Percentiles rank a stretch among this genome's conserved stretches.
Evolutionary conservation across 352 stramenopile genomes (phyloP).

Genomic region (Pythium brassicae): DNA sequence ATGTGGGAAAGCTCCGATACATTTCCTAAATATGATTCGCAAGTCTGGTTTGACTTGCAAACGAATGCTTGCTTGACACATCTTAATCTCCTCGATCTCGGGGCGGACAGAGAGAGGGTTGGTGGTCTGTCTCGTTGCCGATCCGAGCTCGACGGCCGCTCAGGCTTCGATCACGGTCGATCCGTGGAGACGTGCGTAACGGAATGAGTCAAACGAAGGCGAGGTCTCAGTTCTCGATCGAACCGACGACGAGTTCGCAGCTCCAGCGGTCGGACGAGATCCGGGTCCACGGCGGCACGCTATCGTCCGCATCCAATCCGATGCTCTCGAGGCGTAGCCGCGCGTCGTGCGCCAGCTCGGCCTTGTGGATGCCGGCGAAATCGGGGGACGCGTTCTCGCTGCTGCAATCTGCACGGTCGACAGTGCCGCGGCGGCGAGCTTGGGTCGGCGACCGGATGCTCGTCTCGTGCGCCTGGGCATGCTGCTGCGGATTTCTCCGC

Average conservation of each 20-base stretch:
- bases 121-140: too few species aligned
- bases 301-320: slow-evolving; percentile 12
- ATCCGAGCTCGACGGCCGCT: too few species aligned
- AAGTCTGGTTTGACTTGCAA: too few species aligned
- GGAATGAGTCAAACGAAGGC: too few species aligned
- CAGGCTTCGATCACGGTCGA: too few species aligned
- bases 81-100: too few species aligned
- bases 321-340: slow-evolving; percentile 3
- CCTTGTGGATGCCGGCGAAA: slow-evolving; percentile 11
- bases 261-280: slow-evolving; percentile 7
- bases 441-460: slow-evolving; percentile 9
- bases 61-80: too few species aligned
- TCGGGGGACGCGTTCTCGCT: background rate
- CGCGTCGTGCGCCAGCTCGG: slow-evolving; percentile 1
- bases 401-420: background rate
- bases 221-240: background rate
- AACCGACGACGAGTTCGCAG: slow-evolving; percentile 11
- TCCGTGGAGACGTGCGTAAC: too few species aligned
- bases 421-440: background rate
- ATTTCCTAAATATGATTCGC: too few species aligned
- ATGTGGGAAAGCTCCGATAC: background rate
- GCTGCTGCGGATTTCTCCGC: slow-evolving; percentile 2
- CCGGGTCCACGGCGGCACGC: slow-evolving; percentile 13
- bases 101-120: too few species aligned
- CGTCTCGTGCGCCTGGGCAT: slow-evolving; percentile 1